These are phyloP conservation scores for Aspergillus mulundensis DNA, from an alignment of 495 filamentous ascomycete genomes.

Conservation along the genomic window DNA sequence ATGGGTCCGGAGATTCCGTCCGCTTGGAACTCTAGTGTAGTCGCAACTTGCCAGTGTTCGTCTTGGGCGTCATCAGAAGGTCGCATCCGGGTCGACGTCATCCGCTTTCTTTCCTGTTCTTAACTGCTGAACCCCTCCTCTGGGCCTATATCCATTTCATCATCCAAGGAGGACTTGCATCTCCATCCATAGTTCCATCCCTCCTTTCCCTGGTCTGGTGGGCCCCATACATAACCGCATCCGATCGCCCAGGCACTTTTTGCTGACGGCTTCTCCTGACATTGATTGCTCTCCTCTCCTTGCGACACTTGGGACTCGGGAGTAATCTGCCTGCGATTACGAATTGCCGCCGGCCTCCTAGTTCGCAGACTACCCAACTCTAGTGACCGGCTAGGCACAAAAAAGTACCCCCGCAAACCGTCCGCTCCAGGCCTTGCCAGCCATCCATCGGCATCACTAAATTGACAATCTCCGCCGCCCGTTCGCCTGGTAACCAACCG, in stretches of 20 bases:
- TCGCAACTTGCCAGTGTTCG: not conserved
- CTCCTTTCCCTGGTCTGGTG: not conserved
- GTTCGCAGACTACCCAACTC: not conserved
- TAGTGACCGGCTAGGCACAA: not conserved
- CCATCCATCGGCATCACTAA: constrained; percentile 2
- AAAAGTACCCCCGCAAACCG: constrained; percentile 22
- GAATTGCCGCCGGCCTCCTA: not conserved
- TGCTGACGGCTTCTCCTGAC: not conserved
- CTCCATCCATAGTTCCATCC: not conserved
- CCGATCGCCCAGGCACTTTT: constrained; percentile 1
- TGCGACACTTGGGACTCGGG: not conserved
- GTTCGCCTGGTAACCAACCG: constrained; percentile 24
- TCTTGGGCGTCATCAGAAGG: constrained; percentile 22
- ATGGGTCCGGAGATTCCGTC: constrained; percentile 16
- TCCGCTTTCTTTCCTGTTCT: constrained; percentile 17
- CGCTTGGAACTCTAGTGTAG: constrained; percentile 1
- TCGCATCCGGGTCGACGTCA: constrained; percentile 29
- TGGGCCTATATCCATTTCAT: not conserved
- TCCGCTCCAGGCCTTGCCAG: constrained; percentile 22
- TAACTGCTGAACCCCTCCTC: constrained; percentile 11
- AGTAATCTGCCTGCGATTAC: not conserved
- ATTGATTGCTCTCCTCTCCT: not conserved
- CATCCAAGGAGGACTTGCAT: not conserved
- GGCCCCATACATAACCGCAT: constrained; percentile 1
- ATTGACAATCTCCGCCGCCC: constrained; percentile 12